Evolutionary conservation across 139 green algal species (phyloP), one percentile per base, ranked within the genome.

Genomic region (Pleodorina starrii): DNA sequence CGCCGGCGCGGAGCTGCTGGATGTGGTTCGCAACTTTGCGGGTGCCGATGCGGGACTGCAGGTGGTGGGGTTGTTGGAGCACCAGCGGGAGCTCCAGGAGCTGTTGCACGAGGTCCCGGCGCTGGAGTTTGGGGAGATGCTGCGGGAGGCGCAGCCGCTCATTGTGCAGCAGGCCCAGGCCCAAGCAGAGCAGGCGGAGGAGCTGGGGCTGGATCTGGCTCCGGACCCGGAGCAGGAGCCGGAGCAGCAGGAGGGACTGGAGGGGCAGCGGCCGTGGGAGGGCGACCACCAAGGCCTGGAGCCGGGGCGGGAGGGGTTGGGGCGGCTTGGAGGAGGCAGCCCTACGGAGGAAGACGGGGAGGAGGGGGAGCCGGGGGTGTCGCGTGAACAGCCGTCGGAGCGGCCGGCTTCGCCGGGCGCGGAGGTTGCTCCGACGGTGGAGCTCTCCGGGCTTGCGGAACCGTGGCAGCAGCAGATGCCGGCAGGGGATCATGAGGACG

Each of bases 1-100:
- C 23, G 60, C 36, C 10, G 66, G 68, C 10, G 54, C n/a, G 57
- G 27, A 60, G 59, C 57, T 86, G 40, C 40, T 75, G 40, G 59
- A 77, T 25, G 81, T 44, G 17, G 81, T 66, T 60, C 63, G 63
- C 3, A 21, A 68, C 63, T 46, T 87, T 35, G 81, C 63, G 21
- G 51, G 54, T 5, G n/a, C 3, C 0, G 43, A 79, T 25, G 43
- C 48, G 44, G 80, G 40, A 40, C 40, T 88, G 44, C 71, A 91
- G 35, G 84, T 93, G 80, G 43, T 91, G 63, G 78, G 82, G 42
- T 71, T 93, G 71, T 72, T 93, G 44, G 81, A 91, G 38, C 73
- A 90, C 73, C 86, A 93, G 82, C 35, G 81, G 29, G 90, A 93
- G 81, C 68, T 93, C 72, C 90, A 90, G 73, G 80, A 93, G 60